Conservation (phyloP, 2,329 filamentous ascomycete genomes). For the Cercospora sp. region DNA sequence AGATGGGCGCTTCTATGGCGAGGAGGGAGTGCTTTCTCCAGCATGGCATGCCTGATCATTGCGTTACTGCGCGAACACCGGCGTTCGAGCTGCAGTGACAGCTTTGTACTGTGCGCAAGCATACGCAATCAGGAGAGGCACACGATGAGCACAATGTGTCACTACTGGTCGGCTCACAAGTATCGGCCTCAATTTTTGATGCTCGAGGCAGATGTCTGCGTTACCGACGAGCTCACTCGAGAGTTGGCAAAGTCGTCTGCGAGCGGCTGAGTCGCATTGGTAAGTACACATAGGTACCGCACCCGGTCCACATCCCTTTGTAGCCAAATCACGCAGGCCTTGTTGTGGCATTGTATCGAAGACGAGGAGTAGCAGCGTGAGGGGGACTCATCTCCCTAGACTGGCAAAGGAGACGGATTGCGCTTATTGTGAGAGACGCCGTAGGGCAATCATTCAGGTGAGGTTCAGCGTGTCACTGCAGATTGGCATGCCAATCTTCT, state of each 20-base stretch:
- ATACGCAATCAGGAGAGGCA: neutral
- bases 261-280: neutral
- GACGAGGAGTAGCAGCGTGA: neutral
- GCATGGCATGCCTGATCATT: neutral
- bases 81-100: neutral
- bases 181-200: neutral
- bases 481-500: neutral
- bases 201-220: neutral
- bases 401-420: neutral
- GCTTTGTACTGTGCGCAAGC: neutral
- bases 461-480: neutral
- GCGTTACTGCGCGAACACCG: neutral
- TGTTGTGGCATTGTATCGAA: neutral
- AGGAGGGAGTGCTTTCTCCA: neutral
- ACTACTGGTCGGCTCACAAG: neutral
- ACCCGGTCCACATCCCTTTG: neutral
- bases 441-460: neutral
- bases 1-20: neutral
- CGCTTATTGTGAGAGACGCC: neutral
- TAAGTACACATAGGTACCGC: neutral
- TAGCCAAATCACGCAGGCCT: neutral
- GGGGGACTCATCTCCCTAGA: neutral
- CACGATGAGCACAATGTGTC: neutral
- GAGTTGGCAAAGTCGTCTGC: neutral
- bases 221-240: neutral